These are phyloP conservation scores for Penicillium sp. DNA, from an alignment of 2,329 filamentous ascomycete species.

Conservation along the genomic window DNA sequence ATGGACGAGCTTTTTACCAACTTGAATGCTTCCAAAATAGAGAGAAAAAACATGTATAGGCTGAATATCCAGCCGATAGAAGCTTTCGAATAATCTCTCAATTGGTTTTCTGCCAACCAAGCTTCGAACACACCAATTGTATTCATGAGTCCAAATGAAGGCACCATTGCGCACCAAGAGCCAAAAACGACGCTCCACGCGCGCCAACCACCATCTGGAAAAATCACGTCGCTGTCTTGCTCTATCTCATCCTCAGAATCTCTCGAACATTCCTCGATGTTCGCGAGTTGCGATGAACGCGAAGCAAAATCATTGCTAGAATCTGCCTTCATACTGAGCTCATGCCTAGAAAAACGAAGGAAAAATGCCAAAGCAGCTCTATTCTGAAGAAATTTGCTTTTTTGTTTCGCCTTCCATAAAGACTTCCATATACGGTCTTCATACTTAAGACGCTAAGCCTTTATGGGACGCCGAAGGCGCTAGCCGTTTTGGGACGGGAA, in stretches of 20 bases:
- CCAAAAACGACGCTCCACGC: constrained; percentile 44
- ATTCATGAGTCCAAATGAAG: constrained; percentile 38
- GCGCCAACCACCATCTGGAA: constrained; percentile 38
- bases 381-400: neutral
- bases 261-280: neutral
- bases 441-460: neutral
- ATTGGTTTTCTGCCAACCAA: constrained; percentile 32
- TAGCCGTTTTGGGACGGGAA: too few relatives aligned
- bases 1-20: constrained; percentile 27
- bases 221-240: neutral
- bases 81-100: constrained; percentile 29
- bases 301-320: neutral
- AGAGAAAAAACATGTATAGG: constrained; percentile 34
- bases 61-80: constrained; percentile 40
- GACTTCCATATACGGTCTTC: neutral
- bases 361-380: neutral
- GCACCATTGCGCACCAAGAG: constrained; percentile 36
- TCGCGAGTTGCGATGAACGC: neutral
- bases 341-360: neutral
- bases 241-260: neutral
- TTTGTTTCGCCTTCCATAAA: neutral
- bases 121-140: constrained; percentile 34
- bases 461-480: neutral
- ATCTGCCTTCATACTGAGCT: neutral
- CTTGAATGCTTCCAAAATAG: constrained; percentile 33